Evolutionary conservation across 2,329 filamentous ascomycete species (phyloP).

Genomic region (Orbilia brochopaga): DNA sequence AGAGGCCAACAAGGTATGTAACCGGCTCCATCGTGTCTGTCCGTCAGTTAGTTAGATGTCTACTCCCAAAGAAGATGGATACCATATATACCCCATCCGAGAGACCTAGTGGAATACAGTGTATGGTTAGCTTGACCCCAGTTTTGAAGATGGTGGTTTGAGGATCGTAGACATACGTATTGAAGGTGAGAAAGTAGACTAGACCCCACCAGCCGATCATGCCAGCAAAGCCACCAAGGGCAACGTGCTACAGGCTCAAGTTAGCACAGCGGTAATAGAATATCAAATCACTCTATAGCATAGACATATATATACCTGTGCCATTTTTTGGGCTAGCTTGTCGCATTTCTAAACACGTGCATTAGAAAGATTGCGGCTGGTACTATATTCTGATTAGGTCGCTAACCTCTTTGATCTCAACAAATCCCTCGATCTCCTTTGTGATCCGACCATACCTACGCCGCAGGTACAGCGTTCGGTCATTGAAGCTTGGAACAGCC

Average conservation of each 20-base stretch:
- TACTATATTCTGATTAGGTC: neutral
- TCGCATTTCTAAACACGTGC: slow-evolving; percentile 34
- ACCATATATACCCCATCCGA: slow-evolving; percentile 63
- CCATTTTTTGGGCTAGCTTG: slow-evolving; percentile 43
- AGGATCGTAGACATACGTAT: slow-evolving; percentile 54
- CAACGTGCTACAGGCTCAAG: slow-evolving; percentile 16
- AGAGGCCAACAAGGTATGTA: slow-evolving; percentile 85
- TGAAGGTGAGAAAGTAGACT: slow-evolving; percentile 75
- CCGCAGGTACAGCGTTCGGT: slow-evolving; percentile 87
- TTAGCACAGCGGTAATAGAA: neutral
- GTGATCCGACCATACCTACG: slow-evolving; percentile 76
- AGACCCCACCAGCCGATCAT: slow-evolving; percentile 79
- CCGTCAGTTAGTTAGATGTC: slow-evolving; percentile 59
- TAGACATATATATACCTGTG: slow-evolving; percentile 17
- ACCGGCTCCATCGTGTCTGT: slow-evolving; percentile 93
- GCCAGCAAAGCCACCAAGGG: slow-evolving; percentile 68
- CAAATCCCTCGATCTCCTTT: slow-evolving; percentile 66
- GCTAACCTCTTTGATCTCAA: slow-evolving; percentile 43
- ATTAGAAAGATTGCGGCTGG: neutral
- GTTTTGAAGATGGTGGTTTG: neutral
- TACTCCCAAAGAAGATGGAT: neutral
- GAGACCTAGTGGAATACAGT: slow-evolving; percentile 11
- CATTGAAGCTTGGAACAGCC: slow-evolving; percentile 81
- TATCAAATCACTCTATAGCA: neutral
- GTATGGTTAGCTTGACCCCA: neutral